Percentiles rank a stretch among this genome's conserved stretches.
Conservation (phyloP, 208 protist genomes). For the Acanthamoeba royreba region DNA sequence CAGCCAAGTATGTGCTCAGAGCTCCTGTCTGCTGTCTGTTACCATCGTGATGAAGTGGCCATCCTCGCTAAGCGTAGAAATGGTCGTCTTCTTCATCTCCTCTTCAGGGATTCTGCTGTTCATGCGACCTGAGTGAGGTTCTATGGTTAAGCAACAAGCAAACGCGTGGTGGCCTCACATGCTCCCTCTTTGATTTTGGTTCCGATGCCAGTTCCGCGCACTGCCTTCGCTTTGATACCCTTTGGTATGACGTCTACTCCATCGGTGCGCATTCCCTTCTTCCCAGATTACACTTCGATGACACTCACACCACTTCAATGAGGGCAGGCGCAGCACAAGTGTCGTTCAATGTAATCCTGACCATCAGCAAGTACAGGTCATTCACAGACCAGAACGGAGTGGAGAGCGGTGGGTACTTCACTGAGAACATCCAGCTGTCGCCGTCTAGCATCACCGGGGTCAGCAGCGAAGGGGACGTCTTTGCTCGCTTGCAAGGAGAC, state of each 20-base stretch:
- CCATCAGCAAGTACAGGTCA: neutral
- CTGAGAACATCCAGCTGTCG: neutral
- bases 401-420: neutral
- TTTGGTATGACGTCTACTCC: constrained; percentile 9
- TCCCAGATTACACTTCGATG: neutral
- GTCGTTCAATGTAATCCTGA: neutral
- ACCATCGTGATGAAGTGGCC: no score
- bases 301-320: no score
- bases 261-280: neutral
- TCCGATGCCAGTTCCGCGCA: neutral
- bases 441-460: neutral
- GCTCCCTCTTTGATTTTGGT: neutral
- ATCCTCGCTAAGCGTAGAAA: no score
- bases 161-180: neutral
- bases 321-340: neutral
- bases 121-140: neutral
- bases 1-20: neutral
- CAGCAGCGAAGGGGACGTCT: neutral
- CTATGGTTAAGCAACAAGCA: neutral
- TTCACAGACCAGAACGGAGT: neutral
- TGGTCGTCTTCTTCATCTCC: no score
- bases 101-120: neutral
- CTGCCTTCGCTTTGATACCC: neutral
- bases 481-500: neutral
- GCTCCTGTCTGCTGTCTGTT: no score